Base-by-base conservation (phyloP, 106 monocot species). In the Chionographis japonica region DNA sequence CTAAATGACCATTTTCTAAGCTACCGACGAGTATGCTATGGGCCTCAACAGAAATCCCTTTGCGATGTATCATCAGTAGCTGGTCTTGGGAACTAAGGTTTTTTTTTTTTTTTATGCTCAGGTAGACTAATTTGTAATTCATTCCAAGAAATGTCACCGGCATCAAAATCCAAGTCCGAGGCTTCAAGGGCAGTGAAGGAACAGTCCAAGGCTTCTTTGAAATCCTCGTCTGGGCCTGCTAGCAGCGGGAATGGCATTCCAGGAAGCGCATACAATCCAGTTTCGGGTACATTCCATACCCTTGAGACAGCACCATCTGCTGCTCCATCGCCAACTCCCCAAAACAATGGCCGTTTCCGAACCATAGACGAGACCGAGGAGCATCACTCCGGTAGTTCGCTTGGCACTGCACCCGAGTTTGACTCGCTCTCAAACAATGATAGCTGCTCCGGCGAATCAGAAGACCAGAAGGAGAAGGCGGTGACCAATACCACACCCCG, bases 391-490 rank as follows among this genome's bases (percentile, higher is more conserved):
- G 68, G 76, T 4, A 85, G 65, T 58, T 79, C 85, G 3, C 73
- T 56, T 63, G 67, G 77, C 50, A 75, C 66, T 12, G 17, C 78
- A 15, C 71, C 75, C 8, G 90, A 94, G 40, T 92, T 63, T 49
- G 95, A 97, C 37, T 89, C 84, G 0, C 61, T 79, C 20, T 95
- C 95, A 38, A 95, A 88, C 71, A 86, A 86, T 65, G 86, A 66
- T 37, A 89, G 86, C 52, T 86, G 86, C 58, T 89, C 92, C 37
- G 95, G 84, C 58, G 88, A 91, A 65, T 88, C 84, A 52, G 95
- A 97, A 68, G 92, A 92, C 62, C 83, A 50, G 9, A 86, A 89
- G 43, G 86, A 88, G 51, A 86, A 84, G 61, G 12, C 70, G 7
- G 62, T 62, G 50, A 68, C 60, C 37, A 80, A 37, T 58, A 58